Evolutionary conservation across 257 asterid species (phyloP).

Genomic region (Solanum appendiculatum): DNA sequence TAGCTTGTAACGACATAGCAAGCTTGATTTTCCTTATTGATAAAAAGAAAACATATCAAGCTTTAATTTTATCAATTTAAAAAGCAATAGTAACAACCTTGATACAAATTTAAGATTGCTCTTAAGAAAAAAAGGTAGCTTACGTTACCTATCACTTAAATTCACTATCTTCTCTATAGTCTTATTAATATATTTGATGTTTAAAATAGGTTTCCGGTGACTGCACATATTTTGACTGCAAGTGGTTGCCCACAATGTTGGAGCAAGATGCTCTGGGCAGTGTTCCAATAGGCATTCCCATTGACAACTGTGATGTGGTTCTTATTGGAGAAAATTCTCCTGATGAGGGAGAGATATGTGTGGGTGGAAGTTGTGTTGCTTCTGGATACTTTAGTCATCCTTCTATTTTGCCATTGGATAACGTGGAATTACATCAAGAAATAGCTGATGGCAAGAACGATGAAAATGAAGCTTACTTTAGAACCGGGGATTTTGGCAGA

Average conservation of each 20-base stretch:
- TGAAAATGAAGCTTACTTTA: constrained; percentile 29
- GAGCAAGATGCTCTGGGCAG: constrained; percentile 45
- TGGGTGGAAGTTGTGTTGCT: constrained; percentile 68
- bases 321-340: constrained; percentile 67
- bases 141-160: neutral
- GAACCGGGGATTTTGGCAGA: constrained; percentile 84
- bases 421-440: constrained; percentile 14
- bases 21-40: neutral
- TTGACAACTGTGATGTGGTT: constrained; percentile 58
- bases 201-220: constrained; percentile 78
- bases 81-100: neutral
- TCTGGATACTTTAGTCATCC: constrained; percentile 75
- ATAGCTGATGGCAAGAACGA: neutral
- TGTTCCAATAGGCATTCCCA: constrained; percentile 70
- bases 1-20: neutral
- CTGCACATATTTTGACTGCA: constrained; percentile 93
- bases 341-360: constrained; percentile 67
- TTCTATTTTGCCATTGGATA: constrained; percentile 37
- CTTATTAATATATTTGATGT: neutral
- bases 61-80: neutral
- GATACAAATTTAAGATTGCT: neutral
- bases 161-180: neutral
- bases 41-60: neutral
- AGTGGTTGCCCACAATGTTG: constrained; percentile 46
- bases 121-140: neutral